Conservation (phyloP, 2,329 filamentous ascomycete genomes). For the Penicillium nordicum region DNA sequence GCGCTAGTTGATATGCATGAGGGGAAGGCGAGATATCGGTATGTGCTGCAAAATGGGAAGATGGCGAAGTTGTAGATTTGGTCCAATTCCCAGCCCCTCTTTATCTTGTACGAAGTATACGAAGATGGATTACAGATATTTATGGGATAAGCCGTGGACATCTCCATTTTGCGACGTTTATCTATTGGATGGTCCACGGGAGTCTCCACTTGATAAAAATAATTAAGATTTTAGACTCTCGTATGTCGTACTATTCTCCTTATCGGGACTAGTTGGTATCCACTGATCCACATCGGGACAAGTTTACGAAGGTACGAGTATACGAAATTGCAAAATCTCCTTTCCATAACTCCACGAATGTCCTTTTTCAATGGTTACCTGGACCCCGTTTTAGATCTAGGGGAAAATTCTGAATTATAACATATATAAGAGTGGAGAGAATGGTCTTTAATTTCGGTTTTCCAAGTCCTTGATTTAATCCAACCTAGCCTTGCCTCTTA, state of each 20-base stretch:
- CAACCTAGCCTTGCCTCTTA: not conserved
- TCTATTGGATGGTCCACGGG: no score
- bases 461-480: not conserved
- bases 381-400: not conserved
- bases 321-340: not conserved
- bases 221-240: not conserved
- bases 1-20: conserved; percentile 45
- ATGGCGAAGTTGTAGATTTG: conserved; percentile 28
- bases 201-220: not conserved
- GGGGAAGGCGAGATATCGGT: conserved; percentile 47
- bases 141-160: no score
- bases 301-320: not conserved
- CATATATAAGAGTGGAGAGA: not conserved
- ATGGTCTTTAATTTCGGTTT: not conserved
- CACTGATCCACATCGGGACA: not conserved
- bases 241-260: not conserved
- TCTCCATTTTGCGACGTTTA: not conserved
- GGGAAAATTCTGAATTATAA: not conserved
- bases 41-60: conserved; percentile 43
- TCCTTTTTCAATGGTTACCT: not conserved
- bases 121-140: not conserved
- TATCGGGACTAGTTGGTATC: not conserved
- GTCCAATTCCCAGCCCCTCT: not conserved
- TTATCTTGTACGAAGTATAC: no score
- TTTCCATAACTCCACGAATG: not conserved